A percentile compares a stretch with the other conserved stretches of the same genome.
Conservation (phyloP, 257 asterid species). For the Solanum dulcamara region DNA sequence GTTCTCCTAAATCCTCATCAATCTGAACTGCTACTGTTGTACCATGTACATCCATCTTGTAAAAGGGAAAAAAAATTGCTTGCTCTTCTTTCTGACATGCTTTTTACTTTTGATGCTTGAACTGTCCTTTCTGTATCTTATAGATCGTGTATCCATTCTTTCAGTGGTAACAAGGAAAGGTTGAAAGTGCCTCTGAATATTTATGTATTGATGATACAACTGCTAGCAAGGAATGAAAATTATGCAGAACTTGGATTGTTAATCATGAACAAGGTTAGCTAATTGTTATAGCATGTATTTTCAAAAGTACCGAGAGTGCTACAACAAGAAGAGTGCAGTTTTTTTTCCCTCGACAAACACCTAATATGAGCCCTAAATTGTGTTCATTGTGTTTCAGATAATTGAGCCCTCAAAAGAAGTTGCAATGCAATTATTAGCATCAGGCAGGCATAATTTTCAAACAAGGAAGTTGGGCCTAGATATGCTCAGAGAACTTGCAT, state of each 20-base stretch:
- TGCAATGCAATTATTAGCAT: slow-evolving; percentile 75
- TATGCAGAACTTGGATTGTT: slow-evolving; percentile 66
- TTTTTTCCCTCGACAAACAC: not conserved
- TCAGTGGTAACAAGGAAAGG: slow-evolving; percentile 75
- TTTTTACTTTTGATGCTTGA: not conserved
- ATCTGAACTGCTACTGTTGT: not conserved
- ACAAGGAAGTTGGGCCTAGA: slow-evolving; percentile 72
- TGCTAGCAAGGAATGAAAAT: slow-evolving; percentile 76
- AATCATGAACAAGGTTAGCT: slow-evolving; percentile 62
- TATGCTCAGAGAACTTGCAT: slow-evolving; percentile 71
- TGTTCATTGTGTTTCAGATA: slow-evolving; percentile 41
- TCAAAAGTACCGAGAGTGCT: not conserved
- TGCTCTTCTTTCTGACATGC: not conserved
- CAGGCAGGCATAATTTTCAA: slow-evolving; percentile 57
- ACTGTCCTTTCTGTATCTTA: not conserved
- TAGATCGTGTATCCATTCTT: slow-evolving; percentile 1
- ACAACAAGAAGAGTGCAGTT: not conserved
- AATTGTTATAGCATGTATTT: not conserved
- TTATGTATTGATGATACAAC: slow-evolving; percentile 63
- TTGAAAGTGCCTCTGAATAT: slow-evolving; percentile 57
- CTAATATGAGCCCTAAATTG: not conserved
- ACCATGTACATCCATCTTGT: not conserved
- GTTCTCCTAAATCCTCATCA: not conserved
- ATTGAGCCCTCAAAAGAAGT: slow-evolving; percentile 93
- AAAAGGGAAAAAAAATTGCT: not conserved